phyloP scores from a whole-genome alignment of 148 eudicot genomes.

The Nepenthes mirabilis region DNA sequence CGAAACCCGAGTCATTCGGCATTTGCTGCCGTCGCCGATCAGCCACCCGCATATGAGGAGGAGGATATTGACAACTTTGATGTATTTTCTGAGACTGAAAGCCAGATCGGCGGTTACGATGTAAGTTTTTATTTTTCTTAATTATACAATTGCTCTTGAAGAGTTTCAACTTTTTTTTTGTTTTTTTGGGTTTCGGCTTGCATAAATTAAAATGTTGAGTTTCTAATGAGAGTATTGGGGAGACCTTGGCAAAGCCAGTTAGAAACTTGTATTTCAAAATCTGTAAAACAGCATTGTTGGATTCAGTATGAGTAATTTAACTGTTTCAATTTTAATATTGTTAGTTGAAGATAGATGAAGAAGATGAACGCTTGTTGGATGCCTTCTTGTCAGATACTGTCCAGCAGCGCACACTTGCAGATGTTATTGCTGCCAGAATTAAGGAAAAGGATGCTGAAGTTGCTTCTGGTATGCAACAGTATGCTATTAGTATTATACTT shows the following conservation, averaged over 20 bases:
- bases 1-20: constrained; percentile 13
- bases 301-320: not conserved
- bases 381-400: constrained; percentile 57
- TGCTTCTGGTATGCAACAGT: constrained; percentile 35
- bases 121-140: constrained; percentile 15
- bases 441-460: constrained; percentile 52
- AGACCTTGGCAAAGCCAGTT: not conserved
- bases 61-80: constrained; percentile 48
- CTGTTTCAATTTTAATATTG: not conserved
- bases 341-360: constrained; percentile 54
- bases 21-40: constrained; percentile 12
- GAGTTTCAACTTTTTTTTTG: too few species aligned
- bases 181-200: not conserved
- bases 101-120: constrained; percentile 47
- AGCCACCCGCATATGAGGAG: constrained; percentile 31
- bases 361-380: constrained; percentile 71
- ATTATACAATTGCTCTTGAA: too few species aligned
- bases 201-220: too few species aligned
- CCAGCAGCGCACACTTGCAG: constrained; percentile 70
- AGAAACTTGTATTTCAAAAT: too few species aligned
- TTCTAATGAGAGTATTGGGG: not conserved
- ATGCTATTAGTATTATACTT: not conserved
- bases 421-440: constrained; percentile 57
- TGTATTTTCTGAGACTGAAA: constrained; percentile 22
- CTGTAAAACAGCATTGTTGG: not conserved